These are phyloP conservation scores for Kodamaea restingae DNA, from an alignment of 805 yeast genomes.

Conservation along the genomic window DNA sequence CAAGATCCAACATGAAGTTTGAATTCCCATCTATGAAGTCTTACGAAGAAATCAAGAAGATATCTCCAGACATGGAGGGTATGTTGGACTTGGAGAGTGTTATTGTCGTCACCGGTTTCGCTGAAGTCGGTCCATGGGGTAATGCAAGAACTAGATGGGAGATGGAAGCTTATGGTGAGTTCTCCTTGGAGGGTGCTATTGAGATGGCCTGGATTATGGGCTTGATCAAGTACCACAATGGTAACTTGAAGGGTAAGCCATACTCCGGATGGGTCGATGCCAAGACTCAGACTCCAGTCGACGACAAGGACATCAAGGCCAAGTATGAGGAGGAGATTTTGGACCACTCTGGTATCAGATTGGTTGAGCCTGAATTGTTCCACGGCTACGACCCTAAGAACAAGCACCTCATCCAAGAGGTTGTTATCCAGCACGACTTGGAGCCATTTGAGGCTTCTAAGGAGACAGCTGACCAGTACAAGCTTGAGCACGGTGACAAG, in stretches of 20 bases:
- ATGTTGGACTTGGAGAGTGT: conserved; percentile 88
- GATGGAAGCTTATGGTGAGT: conserved; percentile 94
- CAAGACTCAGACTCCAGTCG: conserved; percentile 88
- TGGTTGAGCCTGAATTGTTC: conserved; percentile 93
- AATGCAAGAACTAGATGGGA: conserved; percentile 99
- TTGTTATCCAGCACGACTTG: conserved; percentile 92
- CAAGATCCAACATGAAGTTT: conserved; percentile 92
- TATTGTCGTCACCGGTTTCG: conserved; percentile 94
- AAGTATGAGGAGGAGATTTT: conserved; percentile 87
- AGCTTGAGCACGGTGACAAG: conserved; percentile 87
- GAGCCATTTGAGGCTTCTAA: conserved; percentile 94
- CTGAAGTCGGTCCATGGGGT: conserved; percentile 99
- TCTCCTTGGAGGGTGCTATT: conserved; percentile 94
- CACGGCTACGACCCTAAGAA: conserved; percentile 91
- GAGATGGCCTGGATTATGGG: conserved; percentile 99
- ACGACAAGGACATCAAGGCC: conserved; percentile 87
- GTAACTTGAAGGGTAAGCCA: conserved; percentile 81
- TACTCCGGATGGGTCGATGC: conserved; percentile 98
- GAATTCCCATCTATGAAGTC: conserved; percentile 87
- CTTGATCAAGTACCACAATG: conserved; percentile 90
- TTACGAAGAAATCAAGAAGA: conserved; percentile 64
- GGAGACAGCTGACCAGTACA: conserved; percentile 93
- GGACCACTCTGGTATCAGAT: conserved; percentile 94
- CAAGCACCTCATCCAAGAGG: conserved; percentile 92
- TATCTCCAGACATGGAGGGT: conserved; percentile 78